These are phyloP conservation scores for Penicillium sp. DNA, from an alignment of 2,329 filamentous ascomycete species.

Conservation along the genomic window DNA sequence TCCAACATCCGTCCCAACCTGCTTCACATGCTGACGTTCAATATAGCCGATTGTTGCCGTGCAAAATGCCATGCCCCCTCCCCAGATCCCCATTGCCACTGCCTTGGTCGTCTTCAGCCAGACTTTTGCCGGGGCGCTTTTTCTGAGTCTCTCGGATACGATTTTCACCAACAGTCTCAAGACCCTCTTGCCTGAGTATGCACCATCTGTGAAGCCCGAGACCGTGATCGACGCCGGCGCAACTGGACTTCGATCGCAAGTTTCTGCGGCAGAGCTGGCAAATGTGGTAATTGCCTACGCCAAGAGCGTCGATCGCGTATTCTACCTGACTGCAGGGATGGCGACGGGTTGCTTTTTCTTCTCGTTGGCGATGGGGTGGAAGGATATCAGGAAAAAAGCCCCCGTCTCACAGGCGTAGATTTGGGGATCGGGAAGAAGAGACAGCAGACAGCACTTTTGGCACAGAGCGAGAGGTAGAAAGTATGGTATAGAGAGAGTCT, in stretches of 20 bases:
- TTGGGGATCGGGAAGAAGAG: too few species aligned
- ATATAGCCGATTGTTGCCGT: conserved; percentile 39
- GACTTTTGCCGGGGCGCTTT: conserved; percentile 43
- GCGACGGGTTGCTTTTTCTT: conserved; percentile 7
- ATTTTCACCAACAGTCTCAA: conserved; percentile 46
- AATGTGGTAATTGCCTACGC: conserved; percentile 32
- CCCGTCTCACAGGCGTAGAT: too few species aligned
- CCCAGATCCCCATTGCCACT: conserved; percentile 38
- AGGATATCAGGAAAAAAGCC: conserved; percentile 19
- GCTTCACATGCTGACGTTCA: conserved; percentile 52
- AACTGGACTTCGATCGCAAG: conserved; percentile 39
- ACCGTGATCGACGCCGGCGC: conserved; percentile 42
- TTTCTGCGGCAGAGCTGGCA: conserved; percentile 23
- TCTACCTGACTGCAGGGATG: conserved; percentile 20
- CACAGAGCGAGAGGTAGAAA: too few species aligned
- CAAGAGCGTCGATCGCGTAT: conserved; percentile 18
- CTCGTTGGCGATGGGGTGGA: conserved; percentile 27
- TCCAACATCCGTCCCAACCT: conserved; percentile 53
- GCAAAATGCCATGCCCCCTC: conserved; percentile 34
- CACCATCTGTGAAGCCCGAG: conserved; percentile 35
- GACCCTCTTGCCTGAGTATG: conserved; percentile 27
- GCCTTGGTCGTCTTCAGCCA: conserved; percentile 39
- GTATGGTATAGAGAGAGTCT: too few species aligned
- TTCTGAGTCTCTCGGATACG: conserved; percentile 52
- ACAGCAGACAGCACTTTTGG: too few species aligned